Conservation (phyloP, 2,329 filamentous ascomycete genomes). For the Pyrenochaeta sp. region DNA sequence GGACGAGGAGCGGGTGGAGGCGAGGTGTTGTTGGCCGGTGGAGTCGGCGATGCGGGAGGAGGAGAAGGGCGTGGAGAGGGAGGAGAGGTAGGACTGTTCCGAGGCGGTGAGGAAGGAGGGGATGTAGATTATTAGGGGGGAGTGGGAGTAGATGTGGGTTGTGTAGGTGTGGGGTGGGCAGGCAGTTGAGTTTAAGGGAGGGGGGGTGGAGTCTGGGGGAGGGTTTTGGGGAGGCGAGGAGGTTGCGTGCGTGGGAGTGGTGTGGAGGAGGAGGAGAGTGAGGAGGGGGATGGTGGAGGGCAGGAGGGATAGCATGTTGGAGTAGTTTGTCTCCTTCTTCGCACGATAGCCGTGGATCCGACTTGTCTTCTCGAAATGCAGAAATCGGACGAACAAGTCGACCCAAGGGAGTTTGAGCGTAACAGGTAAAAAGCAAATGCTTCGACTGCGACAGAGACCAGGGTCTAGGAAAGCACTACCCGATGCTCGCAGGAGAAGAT, state of each 20-base stretch:
- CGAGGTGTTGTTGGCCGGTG: slow-evolving; percentile 28
- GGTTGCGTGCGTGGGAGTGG: slow-evolving; percentile 8
- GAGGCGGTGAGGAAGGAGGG: slow-evolving; percentile 59
- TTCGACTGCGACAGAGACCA: too few relatives aligned
- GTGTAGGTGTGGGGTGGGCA: slow-evolving; percentile 49
- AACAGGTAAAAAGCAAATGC: too few relatives aligned
- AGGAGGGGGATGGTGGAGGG: too few relatives aligned
- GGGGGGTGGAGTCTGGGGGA: slow-evolving; percentile 1
- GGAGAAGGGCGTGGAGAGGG: slow-evolving; percentile 54
- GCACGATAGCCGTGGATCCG: too few relatives aligned
- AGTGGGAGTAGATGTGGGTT: slow-evolving; percentile 59
- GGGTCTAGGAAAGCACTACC: too few relatives aligned
- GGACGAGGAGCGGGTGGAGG: slow-evolving; percentile 27
- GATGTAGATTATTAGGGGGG: slow-evolving; percentile 64
- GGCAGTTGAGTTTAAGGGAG: slow-evolving; percentile 15
- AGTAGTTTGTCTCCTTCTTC: too few relatives aligned
- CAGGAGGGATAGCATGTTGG: too few relatives aligned
- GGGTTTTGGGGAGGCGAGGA: slow-evolving; percentile 3
- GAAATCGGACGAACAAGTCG: too few relatives aligned
- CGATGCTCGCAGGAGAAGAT: too few relatives aligned
- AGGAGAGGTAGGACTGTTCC: slow-evolving; percentile 59
- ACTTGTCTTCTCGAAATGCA: too few relatives aligned
- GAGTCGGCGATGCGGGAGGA: slow-evolving; percentile 28
- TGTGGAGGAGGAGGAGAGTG: slow-evolving; percentile 1
- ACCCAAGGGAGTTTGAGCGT: too few relatives aligned